Percentiles rank a stretch among this genome's conserved stretches.
Evolutionary conservation across 768 basidiomycete species (phyloP).

Genomic region (Jaapia argillacea): DNA sequence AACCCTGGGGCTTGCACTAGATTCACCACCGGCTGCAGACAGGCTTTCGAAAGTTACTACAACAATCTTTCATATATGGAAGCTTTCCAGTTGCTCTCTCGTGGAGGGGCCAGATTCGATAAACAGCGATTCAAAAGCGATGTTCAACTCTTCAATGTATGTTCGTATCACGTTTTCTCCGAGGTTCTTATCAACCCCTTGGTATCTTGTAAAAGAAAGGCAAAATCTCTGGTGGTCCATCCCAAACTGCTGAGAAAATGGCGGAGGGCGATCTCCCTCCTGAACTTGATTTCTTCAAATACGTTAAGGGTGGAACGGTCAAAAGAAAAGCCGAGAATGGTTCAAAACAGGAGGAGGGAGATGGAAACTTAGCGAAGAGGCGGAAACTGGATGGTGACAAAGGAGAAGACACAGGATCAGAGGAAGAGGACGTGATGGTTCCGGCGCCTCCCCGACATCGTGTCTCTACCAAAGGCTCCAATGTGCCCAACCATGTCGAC

Average conservation of each 20-base stretch:
- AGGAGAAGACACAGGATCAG: constrained; percentile 11
- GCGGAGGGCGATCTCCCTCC: constrained; percentile 49
- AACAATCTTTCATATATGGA: too few species aligned
- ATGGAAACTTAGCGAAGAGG: constrained; percentile 14
- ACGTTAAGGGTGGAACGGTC: constrained; percentile 42
- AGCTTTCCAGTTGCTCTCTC: constrained; percentile 82
- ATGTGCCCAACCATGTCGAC: constrained; percentile 50
- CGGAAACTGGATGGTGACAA: constrained; percentile 19
- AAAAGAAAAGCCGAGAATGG: constrained; percentile 42
- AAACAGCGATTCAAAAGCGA: constrained; percentile 65
- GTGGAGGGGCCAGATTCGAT: constrained; percentile 78
- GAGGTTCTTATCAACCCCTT: neutral
- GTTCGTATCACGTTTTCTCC: constrained; percentile 6
- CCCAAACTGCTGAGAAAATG: constrained; percentile 1
- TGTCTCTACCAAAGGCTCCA: constrained; percentile 65
- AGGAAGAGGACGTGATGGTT: constrained; percentile 10
- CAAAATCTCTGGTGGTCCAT: too few species aligned
- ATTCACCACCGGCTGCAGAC: too few species aligned
- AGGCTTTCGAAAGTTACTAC: too few species aligned
- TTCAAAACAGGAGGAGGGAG: constrained; percentile 5
- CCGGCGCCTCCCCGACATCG: constrained; percentile 39
- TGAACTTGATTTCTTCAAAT: constrained; percentile 91
- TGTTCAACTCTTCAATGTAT: constrained; percentile 59
- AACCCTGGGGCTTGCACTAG: too few species aligned
- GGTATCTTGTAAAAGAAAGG: neutral